A percentile compares a stretch with the other conserved stretches of the same genome.
Conservation (phyloP, 192 early-diverging fungal species). For the Entophlyctis luteolus region DNA sequence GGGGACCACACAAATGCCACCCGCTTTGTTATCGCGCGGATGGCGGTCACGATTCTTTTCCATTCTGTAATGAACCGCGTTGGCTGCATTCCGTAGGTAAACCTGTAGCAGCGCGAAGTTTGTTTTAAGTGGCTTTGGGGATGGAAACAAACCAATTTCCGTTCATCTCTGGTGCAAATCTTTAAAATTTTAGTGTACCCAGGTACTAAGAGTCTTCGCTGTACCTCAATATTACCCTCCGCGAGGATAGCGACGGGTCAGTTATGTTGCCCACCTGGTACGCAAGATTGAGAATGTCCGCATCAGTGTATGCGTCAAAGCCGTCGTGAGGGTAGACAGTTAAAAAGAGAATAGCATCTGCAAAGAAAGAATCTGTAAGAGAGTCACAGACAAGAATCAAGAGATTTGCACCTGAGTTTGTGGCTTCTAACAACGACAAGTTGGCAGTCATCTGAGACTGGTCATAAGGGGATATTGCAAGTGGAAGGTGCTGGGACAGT, state of each 20-base stretch:
- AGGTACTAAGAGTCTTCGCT: not conserved
- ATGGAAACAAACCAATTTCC: slow-evolving; percentile 31
- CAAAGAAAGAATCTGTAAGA: not conserved
- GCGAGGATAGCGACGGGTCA: slow-evolving; percentile 8
- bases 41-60: slow-evolving; percentile 24
- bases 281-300: slow-evolving; percentile 14
- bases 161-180: slow-evolving; percentile 46
- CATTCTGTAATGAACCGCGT: slow-evolving; percentile 28
- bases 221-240: slow-evolving; percentile 36
- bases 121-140: no score
- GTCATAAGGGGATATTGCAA: slow-evolving; percentile 9
- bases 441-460: slow-evolving; percentile 9
- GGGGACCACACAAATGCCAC: slow-evolving; percentile 44
- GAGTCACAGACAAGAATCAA: not conserved
- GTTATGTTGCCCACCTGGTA: slow-evolving; percentile 28
- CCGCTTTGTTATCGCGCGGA: slow-evolving; percentile 22
- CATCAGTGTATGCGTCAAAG: slow-evolving; percentile 14
- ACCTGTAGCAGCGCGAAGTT: no score
- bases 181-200: not conserved
- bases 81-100: not conserved
- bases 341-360: slow-evolving; percentile 28
- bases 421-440: slow-evolving; percentile 13
- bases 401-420: slow-evolving; percentile 11
- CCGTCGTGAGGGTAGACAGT: slow-evolving; percentile 23
- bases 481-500: slow-evolving; percentile 31